Percentiles rank a stretch among this genome's conserved stretches.
Conservation (phyloP, 1,284 basidiomycete species). For the Termitomyces sp. region DNA sequence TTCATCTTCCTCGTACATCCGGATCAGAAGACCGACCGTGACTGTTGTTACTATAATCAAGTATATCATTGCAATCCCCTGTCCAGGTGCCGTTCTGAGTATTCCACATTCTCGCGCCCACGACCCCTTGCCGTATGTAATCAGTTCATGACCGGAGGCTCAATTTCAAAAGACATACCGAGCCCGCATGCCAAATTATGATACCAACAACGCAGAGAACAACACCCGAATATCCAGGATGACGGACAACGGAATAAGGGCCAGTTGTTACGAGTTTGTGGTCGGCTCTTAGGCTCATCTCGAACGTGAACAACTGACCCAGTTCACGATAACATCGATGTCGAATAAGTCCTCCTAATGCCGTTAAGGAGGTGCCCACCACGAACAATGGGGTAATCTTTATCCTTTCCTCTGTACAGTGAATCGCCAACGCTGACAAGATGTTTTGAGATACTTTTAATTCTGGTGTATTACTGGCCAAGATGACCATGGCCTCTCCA, state of each 20-base stretch:
- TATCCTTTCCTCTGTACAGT: constrained; percentile 24
- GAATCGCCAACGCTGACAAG: constrained; percentile 23
- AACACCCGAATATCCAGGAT: constrained; percentile 37
- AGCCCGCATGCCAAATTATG: constrained; percentile 27
- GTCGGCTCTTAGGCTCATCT: constrained; percentile 36
- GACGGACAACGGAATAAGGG: constrained; percentile 35
- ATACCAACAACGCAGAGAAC: constrained; percentile 31
- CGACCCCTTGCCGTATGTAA: constrained; percentile 29
- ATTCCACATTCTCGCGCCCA: constrained; percentile 36
- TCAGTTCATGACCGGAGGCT: neutral
- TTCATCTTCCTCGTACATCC: constrained; percentile 38
- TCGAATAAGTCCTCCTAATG: constrained; percentile 32
- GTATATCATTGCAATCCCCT: constrained; percentile 21
- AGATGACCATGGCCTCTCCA: constrained; percentile 31
- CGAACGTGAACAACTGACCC: constrained; percentile 38
- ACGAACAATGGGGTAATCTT: constrained; percentile 28
- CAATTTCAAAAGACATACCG: constrained; percentile 23
- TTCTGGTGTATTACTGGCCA: constrained; percentile 23
- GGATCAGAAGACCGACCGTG: constrained; percentile 28
- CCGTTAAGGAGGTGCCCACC: constrained; percentile 27
- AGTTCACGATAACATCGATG: constrained; percentile 36
- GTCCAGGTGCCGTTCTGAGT: constrained; percentile 26
- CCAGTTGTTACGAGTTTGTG: constrained; percentile 37
- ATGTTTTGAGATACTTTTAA: constrained; percentile 21
- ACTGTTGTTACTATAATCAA: constrained; percentile 26